phyloP scores from a whole-genome alignment of 495 filamentous ascomycete species.

The Penicillium diatomitis region DNA sequence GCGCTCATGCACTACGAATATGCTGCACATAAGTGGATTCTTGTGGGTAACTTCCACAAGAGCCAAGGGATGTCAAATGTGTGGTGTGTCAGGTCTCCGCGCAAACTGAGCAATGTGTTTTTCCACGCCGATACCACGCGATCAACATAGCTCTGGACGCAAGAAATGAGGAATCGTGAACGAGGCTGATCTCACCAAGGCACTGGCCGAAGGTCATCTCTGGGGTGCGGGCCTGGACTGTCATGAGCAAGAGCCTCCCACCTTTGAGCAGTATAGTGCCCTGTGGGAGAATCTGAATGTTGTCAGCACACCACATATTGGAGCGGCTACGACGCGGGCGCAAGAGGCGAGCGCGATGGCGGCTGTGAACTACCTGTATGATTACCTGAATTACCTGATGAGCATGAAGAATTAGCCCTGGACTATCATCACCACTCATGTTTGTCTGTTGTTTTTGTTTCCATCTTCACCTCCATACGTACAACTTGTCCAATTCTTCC shows the following conservation, averaged over 20 bases:
- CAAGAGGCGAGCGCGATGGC: conserved; percentile 18
- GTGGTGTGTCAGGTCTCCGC: not conserved
- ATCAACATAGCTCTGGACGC: no score
- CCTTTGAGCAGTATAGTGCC: conserved; percentile 13
- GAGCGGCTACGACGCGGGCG: conserved; percentile 15
- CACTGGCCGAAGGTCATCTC: conserved; percentile 37
- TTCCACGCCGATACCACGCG: no score
- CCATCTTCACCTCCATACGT: conserved; percentile 17
- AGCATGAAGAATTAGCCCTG: conserved; percentile 4
- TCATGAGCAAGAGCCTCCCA: conserved; percentile 23
- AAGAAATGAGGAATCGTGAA: conserved; percentile 39
- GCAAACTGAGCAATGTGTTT: no score
- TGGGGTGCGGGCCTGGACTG: conserved; percentile 38
- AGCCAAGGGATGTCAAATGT: no score
- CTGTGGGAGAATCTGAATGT: conserved; percentile 24
- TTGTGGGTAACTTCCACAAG: no score
- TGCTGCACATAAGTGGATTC: no score
- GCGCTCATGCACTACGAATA: no score
- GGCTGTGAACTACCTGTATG: conserved; percentile 19
- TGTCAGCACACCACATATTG: conserved; percentile 24
- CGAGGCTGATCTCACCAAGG: conserved; percentile 40
- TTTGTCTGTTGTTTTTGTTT: not conserved
- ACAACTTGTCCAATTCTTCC: conserved; percentile 19
- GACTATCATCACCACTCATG: not conserved
- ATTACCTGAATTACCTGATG: conserved; percentile 14